Evolutionary conservation across 257 asterid genomes (phyloP).

Genomic region (Apocynum venetum): DNA sequence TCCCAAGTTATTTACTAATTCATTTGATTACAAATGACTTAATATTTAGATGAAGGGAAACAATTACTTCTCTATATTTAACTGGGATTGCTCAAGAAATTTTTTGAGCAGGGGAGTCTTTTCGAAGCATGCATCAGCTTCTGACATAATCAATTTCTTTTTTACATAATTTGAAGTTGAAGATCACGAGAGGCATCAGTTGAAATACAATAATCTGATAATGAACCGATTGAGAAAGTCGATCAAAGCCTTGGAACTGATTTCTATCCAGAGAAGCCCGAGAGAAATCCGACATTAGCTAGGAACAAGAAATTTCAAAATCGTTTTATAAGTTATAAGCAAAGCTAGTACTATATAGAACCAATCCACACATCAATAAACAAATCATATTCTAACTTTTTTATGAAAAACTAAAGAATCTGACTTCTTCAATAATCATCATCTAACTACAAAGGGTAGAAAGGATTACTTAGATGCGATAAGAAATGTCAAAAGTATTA

Average conservation of each 20-base stretch:
- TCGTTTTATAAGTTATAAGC: background rate
- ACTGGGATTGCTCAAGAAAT: conserved; percentile 69
- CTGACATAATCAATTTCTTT: conserved; percentile 48
- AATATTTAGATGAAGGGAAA: conserved; percentile 7
- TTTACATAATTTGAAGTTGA: conserved; percentile 31
- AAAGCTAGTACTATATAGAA: conserved; percentile 1
- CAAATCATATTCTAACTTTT: background rate
- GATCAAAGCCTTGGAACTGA: conserved; percentile 85
- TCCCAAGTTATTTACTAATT: background rate
- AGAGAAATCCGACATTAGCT: conserved; percentile 90
- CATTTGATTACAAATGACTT: background rate
- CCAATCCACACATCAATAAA: background rate
- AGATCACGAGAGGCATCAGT: background rate
- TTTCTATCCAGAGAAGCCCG: conserved; percentile 71
- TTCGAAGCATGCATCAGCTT: conserved; percentile 74
- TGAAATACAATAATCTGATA: background rate
- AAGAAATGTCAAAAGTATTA: no score
- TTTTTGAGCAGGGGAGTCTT: conserved; percentile 78
- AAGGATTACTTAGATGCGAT: background rate
- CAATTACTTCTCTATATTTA: conserved; percentile 70
- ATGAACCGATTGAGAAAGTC: conserved; percentile 57
- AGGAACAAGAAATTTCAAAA: conserved; percentile 26
- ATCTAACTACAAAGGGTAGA: background rate
- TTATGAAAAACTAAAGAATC: background rate
- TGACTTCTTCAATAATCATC: background rate